Conservation (phyloP, 1,139 yeast species). For the Candida sp. region DNA sequence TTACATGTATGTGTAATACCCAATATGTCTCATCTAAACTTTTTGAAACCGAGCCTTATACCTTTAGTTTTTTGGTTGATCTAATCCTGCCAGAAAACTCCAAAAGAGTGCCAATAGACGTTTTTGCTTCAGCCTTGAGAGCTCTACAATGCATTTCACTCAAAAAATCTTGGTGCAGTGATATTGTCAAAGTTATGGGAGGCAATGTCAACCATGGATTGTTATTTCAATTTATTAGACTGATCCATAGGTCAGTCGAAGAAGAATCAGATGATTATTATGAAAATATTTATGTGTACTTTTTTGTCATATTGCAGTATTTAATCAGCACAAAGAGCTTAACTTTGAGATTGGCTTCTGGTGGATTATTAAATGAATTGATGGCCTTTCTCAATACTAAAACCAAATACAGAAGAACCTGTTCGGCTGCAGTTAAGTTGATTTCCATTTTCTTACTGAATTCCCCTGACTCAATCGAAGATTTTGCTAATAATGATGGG, state of each 20-base stretch:
- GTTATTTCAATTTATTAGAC: constrained; percentile 68
- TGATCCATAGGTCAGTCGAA: constrained; percentile 48
- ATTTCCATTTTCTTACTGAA: constrained; percentile 52
- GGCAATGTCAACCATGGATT: constrained; percentile 89
- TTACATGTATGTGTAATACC: constrained; percentile 46
- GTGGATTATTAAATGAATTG: constrained; percentile 71
- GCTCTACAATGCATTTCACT: constrained; percentile 71
- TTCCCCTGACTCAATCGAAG: constrained; percentile 46
- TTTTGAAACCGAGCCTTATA: constrained; percentile 73
- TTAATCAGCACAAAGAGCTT: constrained; percentile 53
- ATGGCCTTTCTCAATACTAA: constrained; percentile 57
- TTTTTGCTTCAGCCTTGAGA: constrained; percentile 60
- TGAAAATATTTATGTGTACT: constrained; percentile 50
- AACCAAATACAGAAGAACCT: constrained; percentile 51
- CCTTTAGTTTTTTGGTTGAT: constrained; percentile 69
- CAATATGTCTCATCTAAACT: constrained; percentile 61
- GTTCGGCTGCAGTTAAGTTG: constrained; percentile 65
- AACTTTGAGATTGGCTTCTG: constrained; percentile 44
- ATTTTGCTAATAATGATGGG: constrained; percentile 68
- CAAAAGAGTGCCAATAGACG: constrained; percentile 43
- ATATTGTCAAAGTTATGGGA: constrained; percentile 77
- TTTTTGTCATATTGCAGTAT: constrained; percentile 58
- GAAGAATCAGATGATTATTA: constrained; percentile 28
- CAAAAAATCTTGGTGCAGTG: constrained; percentile 71
- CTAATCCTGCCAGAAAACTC: constrained; percentile 58